Conservation (phyloP, 208 protist species). For the Leishmania mexicana region DNA sequence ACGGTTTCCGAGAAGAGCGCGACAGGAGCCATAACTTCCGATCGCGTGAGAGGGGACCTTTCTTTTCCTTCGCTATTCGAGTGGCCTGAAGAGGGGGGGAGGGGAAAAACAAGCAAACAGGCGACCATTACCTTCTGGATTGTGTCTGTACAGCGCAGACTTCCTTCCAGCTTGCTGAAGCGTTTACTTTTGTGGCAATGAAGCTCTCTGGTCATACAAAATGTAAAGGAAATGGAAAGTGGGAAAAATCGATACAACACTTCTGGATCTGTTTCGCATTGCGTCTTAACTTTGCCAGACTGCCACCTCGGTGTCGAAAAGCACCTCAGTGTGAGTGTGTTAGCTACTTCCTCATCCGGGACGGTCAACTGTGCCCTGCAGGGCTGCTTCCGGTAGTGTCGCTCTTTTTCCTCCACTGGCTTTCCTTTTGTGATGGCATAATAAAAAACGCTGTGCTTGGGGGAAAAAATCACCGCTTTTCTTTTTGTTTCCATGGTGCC, state of each 20-base stretch:
- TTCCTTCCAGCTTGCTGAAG: background rate
- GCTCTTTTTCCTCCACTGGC: background rate
- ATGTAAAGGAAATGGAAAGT: background rate
- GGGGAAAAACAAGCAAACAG: background rate
- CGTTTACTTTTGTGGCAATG: background rate
- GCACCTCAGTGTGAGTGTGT: background rate
- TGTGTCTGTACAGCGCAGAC: background rate
- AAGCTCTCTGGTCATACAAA: background rate
- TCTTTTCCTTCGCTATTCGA: slow-evolving; percentile 1
- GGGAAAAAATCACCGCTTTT: background rate
- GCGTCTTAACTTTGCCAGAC: background rate
- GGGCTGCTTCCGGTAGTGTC: background rate
- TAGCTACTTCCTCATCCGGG: background rate
- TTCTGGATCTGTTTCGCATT: background rate
- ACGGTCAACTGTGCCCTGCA: background rate
- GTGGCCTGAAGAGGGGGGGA: background rate
- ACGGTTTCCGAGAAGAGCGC: background rate
- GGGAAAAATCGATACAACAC: background rate
- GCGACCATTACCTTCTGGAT: background rate
- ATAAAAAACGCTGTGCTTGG: background rate
- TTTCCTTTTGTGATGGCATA: background rate
- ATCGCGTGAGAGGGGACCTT: no score
- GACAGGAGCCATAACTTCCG: background rate
- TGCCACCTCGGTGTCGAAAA: background rate
- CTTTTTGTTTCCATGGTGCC: background rate